These are phyloP conservation scores for Eutrema salsugineum DNA, from an alignment of 441 rosid species.

Conservation along the genomic window DNA sequence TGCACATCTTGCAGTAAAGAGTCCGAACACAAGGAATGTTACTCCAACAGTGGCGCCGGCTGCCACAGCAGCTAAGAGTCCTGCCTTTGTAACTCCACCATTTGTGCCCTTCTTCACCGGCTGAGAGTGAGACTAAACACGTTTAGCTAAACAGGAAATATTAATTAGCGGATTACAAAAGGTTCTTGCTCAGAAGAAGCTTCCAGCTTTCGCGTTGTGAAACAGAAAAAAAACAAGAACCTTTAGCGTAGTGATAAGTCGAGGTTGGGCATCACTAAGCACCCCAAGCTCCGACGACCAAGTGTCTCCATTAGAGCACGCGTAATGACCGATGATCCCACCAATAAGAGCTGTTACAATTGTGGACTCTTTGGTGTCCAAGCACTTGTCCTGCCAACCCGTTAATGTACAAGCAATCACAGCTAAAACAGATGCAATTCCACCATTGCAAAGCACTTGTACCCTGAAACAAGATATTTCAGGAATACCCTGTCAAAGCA, in stretches of 20 bases:
- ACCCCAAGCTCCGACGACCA: constrained; percentile 98
- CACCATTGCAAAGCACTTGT: constrained; percentile 79
- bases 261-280: constrained; percentile 80
- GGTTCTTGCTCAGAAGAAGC: too few species aligned
- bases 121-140: constrained; percentile 35
- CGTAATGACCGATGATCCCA: constrained; percentile 86
- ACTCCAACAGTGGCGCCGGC: constrained; percentile 77
- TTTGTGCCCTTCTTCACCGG: constrained; percentile 89
- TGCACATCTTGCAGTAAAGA: constrained; percentile 61
- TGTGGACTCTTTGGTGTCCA: constrained; percentile 56
- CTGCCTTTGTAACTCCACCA: constrained; percentile 83
- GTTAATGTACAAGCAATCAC: constrained; percentile 43
- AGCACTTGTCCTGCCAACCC: constrained; percentile 70
- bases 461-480: constrained; percentile 47
- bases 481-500: constrained; percentile 27
- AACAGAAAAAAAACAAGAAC: constrained; percentile 32
- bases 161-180: neutral
- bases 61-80: constrained; percentile 76
- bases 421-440: constrained; percentile 54
- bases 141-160: neutral
- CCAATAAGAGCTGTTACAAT: constrained; percentile 63
- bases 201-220: too few species aligned
- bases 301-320: constrained; percentile 86
- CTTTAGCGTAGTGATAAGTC: constrained; percentile 89
- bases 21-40: constrained; percentile 60